Evolutionary conservation across 345 rosid species (phyloP).

Genomic region (Salix caprea): DNA sequence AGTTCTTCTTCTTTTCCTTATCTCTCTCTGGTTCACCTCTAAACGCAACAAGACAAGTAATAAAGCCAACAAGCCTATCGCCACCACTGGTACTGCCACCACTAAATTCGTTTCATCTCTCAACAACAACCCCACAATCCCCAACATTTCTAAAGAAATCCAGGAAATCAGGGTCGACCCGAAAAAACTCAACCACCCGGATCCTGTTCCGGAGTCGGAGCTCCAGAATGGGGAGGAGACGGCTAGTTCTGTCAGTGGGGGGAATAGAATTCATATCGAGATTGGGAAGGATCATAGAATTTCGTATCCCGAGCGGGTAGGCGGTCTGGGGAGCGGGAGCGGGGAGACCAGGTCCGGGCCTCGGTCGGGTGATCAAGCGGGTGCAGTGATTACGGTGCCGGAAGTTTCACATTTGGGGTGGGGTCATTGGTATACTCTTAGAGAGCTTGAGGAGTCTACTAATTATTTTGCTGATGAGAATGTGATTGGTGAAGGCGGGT

Average conservation of each 20-base stretch:
- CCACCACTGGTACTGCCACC: conserved; percentile 2
- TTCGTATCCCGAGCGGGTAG: conserved; percentile 60
- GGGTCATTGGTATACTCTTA: conserved; percentile 95
- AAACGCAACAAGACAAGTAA: conserved; percentile 40
- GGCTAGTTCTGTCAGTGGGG: conserved; percentile 35
- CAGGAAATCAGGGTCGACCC: conserved; percentile 67
- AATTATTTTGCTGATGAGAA: conserved; percentile 65
- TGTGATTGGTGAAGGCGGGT: conserved; percentile 96
- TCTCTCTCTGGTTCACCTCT: conserved; percentile 83
- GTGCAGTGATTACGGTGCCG: conserved; percentile 42
- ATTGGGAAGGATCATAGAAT: conserved; percentile 85
- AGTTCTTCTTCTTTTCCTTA: conserved; percentile 68
- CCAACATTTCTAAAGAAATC: conserved; percentile 73
- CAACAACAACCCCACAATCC: conserved; percentile 41
- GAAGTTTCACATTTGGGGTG: conserved; percentile 97
- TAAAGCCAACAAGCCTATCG: conserved; percentile 10
- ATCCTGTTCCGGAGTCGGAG: conserved; percentile 43
- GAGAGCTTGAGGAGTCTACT: conserved; percentile 87
- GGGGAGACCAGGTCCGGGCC: conserved; percentile 43
- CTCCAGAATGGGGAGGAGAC: conserved; percentile 27
- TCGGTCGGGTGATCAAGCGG: conserved; percentile 43
- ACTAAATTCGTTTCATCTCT: no score
- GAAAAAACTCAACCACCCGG: conserved; percentile 33
- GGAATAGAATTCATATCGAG: conserved; percentile 66
- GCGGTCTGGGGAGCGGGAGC: conserved; percentile 49